Conservation (phyloP, 176 grass and related monocot species). For the Lolium perenne region DNA sequence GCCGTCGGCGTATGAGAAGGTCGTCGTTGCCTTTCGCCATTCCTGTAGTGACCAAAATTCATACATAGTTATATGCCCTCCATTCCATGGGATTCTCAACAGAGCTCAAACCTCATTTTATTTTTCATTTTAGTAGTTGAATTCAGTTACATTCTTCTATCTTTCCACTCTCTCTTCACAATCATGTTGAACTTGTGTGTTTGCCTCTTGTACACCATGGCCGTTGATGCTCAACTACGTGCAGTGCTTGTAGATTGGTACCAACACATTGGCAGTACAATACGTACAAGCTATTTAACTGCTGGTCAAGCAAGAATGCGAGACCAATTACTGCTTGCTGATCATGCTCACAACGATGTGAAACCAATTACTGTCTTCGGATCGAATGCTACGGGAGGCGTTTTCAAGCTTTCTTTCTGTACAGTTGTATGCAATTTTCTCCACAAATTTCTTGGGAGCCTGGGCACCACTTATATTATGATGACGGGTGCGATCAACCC, state of each 20-base stretch:
- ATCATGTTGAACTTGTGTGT: too few species aligned
- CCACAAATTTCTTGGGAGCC: background rate
- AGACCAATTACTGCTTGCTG: background rate
- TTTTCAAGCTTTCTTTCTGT: background rate
- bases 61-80: too few species aligned
- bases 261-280: background rate
- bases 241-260: background rate
- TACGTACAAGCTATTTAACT: background rate
- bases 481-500: constrained; percentile 7
- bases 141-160: too few species aligned
- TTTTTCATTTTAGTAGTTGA: too few species aligned
- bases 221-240: too few species aligned
- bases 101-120: too few species aligned
- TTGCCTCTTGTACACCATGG: too few species aligned
- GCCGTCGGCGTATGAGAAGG: too few species aligned
- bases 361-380: background rate
- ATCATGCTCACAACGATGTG: background rate
- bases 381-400: background rate
- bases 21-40: too few species aligned
- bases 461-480: background rate
- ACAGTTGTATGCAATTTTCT: background rate
- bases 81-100: too few species aligned
- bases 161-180: too few species aligned
- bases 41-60: too few species aligned
- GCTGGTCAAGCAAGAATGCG: constrained; percentile 2